phyloP scores from a whole-genome alignment of 129 eudicot species.

The Deinandra increscens region DNA sequence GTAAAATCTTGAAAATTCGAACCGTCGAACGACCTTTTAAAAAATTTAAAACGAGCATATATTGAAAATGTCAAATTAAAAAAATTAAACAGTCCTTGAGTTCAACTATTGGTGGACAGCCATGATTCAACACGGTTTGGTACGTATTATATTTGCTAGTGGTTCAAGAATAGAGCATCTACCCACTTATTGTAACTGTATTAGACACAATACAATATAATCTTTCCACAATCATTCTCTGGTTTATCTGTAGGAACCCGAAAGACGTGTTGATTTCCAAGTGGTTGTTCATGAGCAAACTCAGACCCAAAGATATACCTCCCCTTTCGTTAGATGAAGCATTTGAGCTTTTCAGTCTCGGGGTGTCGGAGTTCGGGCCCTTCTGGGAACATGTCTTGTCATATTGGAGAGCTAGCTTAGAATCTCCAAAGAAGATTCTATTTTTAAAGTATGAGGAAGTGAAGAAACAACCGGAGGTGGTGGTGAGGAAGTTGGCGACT shows the following conservation, averaged over 20 bases:
- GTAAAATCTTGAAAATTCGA: no score
- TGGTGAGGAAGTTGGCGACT: slow-evolving; percentile 30
- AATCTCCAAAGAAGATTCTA: slow-evolving; percentile 28
- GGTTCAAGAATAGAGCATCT: no score
- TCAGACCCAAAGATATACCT: slow-evolving; percentile 3
- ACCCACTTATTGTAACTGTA: no score
- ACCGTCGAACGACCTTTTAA: no score
- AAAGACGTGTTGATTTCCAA: neutral
- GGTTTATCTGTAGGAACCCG: neutral
- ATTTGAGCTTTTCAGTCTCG: slow-evolving; percentile 31
- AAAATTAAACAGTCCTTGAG: no score
- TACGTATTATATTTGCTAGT: no score
- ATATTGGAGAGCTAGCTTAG: slow-evolving; percentile 39
- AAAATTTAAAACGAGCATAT: no score
- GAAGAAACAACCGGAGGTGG: slow-evolving; percentile 22
- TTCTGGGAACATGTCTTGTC: slow-evolving; percentile 46
- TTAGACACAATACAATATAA: no score
- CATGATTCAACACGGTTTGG: no score
- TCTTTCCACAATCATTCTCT: no score
- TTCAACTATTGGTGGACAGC: no score
- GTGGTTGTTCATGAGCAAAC: neutral
- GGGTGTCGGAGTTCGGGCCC: slow-evolving; percentile 34
- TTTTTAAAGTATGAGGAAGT: slow-evolving; percentile 51
- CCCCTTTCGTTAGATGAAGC: slow-evolving; percentile 23
- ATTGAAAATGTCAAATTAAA: no score